Percentiles rank a stretch among this genome's conserved stretches.
phyloP scores from a whole-genome alignment of 2,329 filamentous ascomycete genomes.

The Pleoardoris graminearum region DNA sequence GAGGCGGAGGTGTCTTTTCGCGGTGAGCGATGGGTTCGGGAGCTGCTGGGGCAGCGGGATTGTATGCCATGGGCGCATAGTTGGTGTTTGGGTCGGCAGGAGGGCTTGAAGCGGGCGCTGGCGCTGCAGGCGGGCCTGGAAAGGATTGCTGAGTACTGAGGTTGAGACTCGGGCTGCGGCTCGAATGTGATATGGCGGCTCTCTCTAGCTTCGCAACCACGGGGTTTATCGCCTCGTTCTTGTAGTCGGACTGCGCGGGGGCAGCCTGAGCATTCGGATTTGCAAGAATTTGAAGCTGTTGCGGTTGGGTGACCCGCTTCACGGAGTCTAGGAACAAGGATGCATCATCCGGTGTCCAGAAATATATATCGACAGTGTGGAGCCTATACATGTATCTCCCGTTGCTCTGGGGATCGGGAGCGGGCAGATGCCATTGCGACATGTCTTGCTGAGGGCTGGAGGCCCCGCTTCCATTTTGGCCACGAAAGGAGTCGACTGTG shows the following conservation, averaged over 20 bases:
- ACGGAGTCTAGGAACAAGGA: constrained; percentile 70
- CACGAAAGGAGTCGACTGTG: constrained; percentile 56
- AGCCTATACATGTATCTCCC: constrained; percentile 79
- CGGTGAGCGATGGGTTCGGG: constrained; percentile 72
- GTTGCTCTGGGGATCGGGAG: constrained; percentile 72
- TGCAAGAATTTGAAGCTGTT: constrained; percentile 40
- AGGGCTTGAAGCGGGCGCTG: constrained; percentile 32
- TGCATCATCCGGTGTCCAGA: constrained; percentile 76
- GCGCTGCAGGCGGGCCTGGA: constrained; percentile 41
- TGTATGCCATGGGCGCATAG: constrained; percentile 72
- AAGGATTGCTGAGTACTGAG: constrained; percentile 41
- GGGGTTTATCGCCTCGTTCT: constrained; percentile 61
- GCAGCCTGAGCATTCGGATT: constrained; percentile 47
- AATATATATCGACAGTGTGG: constrained; percentile 76
- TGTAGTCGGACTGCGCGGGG: constrained; percentile 49
- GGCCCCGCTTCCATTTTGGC: constrained; percentile 38
- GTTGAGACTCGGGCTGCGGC: constrained; percentile 42
- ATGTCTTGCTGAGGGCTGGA: constrained; percentile 53
- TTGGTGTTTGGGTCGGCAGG: constrained; percentile 42
- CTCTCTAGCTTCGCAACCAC: constrained; percentile 75
- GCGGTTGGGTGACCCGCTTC: constrained; percentile 67
- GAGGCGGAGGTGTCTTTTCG: constrained; percentile 78
- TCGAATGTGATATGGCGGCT: constrained; percentile 64
- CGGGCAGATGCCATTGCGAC: constrained; percentile 73
- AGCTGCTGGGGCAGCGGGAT: constrained; percentile 75